Base-by-base conservation (phyloP, 75 land plant genomes). In the Chamaecyparis obtusa region DNA sequence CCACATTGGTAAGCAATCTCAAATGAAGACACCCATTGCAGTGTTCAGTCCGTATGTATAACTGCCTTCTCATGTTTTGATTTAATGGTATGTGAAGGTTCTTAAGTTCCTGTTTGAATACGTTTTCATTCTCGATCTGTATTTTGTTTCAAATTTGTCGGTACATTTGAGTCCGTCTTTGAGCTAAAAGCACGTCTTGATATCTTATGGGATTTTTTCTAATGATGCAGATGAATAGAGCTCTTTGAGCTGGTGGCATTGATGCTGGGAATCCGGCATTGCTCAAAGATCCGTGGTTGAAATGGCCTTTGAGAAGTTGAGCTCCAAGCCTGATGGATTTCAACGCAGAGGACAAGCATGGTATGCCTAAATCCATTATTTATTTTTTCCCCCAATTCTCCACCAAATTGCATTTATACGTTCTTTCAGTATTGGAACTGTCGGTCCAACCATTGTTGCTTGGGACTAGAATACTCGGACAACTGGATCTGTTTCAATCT, bases 301-400 rank as follows among this genome's bases (percentile, higher is more conserved):
- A 74, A 74, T 74, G 76, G 36, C 76, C 76, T 74, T 9, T 74
- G 36, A 74, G 76, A 74, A 11, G 36, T 30, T 33, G 76, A 33
- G 76, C 8, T 64, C 69, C 69, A 64, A 83, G 56, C 56, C 84
- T 46, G 84, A 83, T 84, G 85, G 85, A 48, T 84, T 84, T 84
- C 85, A 84, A 49, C 85, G 85, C 67, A 84, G 85, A 84, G 85
- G 85, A 51, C 85, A 84, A 56, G 85, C 85, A 84, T 84, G 85
- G 85, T 84, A 84, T 56, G 85, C 19, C 9, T 46, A 46, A 81
- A 19, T 80, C 32, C 51, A 37, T 79, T 67, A 16, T 32, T 79
- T 27, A 15, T 32, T 27, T 74, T 33, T 30, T 33, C 13, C 75
- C 76, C 36, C 32, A 43, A 9, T 44, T 43, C 16, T 46, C 3